phyloP scores from a whole-genome alignment of 768 basidiomycete species.

The Collybia nuda region DNA sequence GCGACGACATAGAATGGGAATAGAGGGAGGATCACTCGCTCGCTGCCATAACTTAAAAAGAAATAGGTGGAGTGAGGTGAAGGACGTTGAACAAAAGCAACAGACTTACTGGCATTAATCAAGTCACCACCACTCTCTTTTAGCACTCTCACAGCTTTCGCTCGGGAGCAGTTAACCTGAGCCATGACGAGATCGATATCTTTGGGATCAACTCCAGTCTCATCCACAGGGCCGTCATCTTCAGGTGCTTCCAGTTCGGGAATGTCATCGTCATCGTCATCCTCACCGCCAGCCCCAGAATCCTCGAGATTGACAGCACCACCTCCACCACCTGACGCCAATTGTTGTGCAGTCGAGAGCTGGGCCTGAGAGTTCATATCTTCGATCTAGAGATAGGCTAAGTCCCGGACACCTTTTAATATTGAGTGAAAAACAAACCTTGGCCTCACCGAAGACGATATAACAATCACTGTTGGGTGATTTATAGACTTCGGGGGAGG shows the following conservation, averaged over 20 bases:
- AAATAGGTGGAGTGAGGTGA: constrained; percentile 3
- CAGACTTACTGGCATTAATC: constrained; percentile 90
- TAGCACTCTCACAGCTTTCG: constrained; percentile 87
- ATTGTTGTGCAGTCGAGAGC: constrained; percentile 76
- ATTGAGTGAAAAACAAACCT: constrained; percentile 41
- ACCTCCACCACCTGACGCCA: constrained; percentile 52
- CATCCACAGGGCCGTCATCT: constrained; percentile 80
- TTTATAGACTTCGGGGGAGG: constrained; percentile 96
- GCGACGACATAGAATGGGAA: constrained; percentile 22
- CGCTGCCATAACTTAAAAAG: constrained; percentile 86
- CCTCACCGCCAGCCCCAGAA: constrained; percentile 51
- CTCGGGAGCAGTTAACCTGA: constrained; percentile 83
- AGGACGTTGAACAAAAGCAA: neutral
- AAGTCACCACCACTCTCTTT: constrained; percentile 92
- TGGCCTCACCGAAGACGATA: constrained; percentile 98
- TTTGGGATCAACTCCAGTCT: constrained; percentile 87
- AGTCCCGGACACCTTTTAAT: neutral
- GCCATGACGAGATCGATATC: constrained; percentile 94
- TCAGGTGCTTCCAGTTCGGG: constrained; percentile 83
- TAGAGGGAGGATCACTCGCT: constrained; percentile 63
- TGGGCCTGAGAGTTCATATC: constrained; percentile 84
- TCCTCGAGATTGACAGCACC: constrained; percentile 48
- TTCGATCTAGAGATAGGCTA: constrained; percentile 58
- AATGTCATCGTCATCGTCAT: constrained; percentile 78
- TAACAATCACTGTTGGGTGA: constrained; percentile 96